Evolutionary conservation across 2,329 filamentous ascomycete species (phyloP), one percentile per base, ranked within the genome.

Genomic region (Diaporthe ilicicola): DNA sequence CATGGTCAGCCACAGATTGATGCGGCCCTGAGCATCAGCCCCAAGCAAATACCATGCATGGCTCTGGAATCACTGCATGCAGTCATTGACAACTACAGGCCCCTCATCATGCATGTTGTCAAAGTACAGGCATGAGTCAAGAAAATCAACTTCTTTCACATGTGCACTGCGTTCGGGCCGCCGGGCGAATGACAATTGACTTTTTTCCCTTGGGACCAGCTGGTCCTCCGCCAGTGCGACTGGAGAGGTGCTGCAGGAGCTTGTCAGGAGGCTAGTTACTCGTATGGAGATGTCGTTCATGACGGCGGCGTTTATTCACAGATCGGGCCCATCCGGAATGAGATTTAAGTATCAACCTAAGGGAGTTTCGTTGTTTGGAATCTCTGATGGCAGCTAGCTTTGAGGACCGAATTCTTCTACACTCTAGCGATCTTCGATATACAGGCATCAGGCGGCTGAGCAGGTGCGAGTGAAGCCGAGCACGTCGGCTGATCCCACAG

Each of bases 241-340:
- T 82, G 73, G 74, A 79, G 22, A 76, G 68, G 76, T 79, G 56
- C 56, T 65, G 56, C 67, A 72, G 46, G 51, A 39, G 42, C 53
- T 46, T 46, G 44, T 53, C 65, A 12, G 59, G 12, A 48, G 59
- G 27, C 44, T 62, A 62, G 59, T 24, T 3, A 17, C 59, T 22
- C 42, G 32, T 12, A 62, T n/a, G 59, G 29, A 10, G 13, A 10
- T 27, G 42, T 64, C 42, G 42, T 64, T 15, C 42, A 3, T 48
- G 59, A 64, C 59, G 59, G 44, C 59, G 59, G 59, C 59, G 19
- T 37, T 22, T 34, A 29, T 17, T 19, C 56, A 24, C 29, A 50
- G 59, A 64, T 64, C 59, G 59, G n/a, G 44, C 44, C 59, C 59
- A 64, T 64, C 29, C 50, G 27, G 59, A 50, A 50, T 50, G 44